These are phyloP conservation scores for Colletotrichum aenigma DNA, from an alignment of 2,329 filamentous ascomycete genomes.

Conservation along the genomic window DNA sequence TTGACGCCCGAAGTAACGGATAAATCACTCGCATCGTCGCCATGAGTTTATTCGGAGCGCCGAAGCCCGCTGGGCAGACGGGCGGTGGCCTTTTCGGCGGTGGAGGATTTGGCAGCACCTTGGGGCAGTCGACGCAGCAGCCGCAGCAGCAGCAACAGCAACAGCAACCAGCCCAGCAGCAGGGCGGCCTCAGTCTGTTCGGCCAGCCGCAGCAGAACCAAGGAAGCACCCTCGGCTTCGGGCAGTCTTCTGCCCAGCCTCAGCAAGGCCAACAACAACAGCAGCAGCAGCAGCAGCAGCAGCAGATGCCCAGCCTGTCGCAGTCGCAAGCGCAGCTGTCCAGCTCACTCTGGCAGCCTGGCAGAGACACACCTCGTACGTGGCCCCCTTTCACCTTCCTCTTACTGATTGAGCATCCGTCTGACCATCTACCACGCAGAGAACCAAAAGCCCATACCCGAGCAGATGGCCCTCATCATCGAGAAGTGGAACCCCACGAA, in stretches of 20 bases:
- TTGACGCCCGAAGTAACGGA: background rate
- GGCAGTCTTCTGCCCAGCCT: slow-evolving; percentile 34
- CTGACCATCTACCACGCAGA: slow-evolving; percentile 13
- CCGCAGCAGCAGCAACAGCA: slow-evolving; percentile 28
- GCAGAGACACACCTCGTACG: slow-evolving; percentile 54
- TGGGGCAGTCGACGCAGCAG: slow-evolving; percentile 41
- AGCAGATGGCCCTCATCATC: slow-evolving; percentile 73
- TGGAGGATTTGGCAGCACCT: slow-evolving; percentile 33
- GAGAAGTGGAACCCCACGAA: slow-evolving; percentile 76
- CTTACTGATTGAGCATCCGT: background rate
- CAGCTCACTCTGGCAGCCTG: slow-evolving; percentile 58
- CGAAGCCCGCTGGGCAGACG: slow-evolving; percentile 35
- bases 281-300: slow-evolving; percentile 43
- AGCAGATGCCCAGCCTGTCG: slow-evolving; percentile 46
- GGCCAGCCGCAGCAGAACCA: slow-evolving; percentile 34
- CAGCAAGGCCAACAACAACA: slow-evolving; percentile 44
- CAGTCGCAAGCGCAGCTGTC: slow-evolving; percentile 53
- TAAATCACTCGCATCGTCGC: slow-evolving; percentile 29
- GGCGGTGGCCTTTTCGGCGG: slow-evolving; percentile 21
- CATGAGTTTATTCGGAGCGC: slow-evolving; percentile 40
- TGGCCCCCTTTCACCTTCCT: background rate
- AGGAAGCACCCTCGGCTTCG: slow-evolving; percentile 43
- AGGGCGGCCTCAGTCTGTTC: slow-evolving; percentile 40
- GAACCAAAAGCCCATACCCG: slow-evolving; percentile 75
- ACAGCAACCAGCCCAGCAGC: slow-evolving; percentile 34